These are phyloP conservation scores for Trichosporon faecale DNA, from an alignment of 1,284 basidiomycete species.

Conservation along the genomic window DNA sequence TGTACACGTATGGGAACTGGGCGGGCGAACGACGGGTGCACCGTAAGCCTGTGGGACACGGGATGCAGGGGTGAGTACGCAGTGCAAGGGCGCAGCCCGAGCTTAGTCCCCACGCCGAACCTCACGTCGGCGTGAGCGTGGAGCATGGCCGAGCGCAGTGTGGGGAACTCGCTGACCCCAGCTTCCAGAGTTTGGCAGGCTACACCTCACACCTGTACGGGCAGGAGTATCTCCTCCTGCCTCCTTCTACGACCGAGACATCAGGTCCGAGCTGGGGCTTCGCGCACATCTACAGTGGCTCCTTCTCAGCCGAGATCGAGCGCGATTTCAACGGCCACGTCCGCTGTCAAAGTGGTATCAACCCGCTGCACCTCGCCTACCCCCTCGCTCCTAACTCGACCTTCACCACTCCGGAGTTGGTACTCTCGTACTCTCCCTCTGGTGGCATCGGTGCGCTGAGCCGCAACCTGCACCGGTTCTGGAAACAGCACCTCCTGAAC, in stretches of 20 bases:
- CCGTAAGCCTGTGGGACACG: slow-evolving; percentile 27
- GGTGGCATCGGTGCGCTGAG: slow-evolving; percentile 34
- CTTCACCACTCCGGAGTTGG: slow-evolving; percentile 37
- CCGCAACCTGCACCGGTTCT: slow-evolving; percentile 32
- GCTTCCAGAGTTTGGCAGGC: slow-evolving; percentile 32
- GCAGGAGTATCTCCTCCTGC: slow-evolving; percentile 35
- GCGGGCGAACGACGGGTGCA: slow-evolving; percentile 27
- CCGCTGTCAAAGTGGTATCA: slow-evolving; percentile 32
- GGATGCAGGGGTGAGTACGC: slow-evolving; percentile 34
- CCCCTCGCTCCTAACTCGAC: slow-evolving; percentile 25
- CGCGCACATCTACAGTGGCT: slow-evolving; percentile 36
- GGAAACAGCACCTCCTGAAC: slow-evolving; percentile 31
- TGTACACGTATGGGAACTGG: slow-evolving; percentile 35
- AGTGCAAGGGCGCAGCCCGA: background rate
- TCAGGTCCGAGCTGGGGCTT: slow-evolving; percentile 31
- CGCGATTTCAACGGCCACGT: slow-evolving; percentile 19
- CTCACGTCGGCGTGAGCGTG: no score
- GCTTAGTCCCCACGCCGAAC: no score
- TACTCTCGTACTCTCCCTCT: slow-evolving; percentile 27
- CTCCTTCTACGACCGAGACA: slow-evolving; percentile 28
- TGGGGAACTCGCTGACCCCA: no score
- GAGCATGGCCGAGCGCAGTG: no score
- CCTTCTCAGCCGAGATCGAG: slow-evolving; percentile 31
- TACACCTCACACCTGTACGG: slow-evolving; percentile 40
- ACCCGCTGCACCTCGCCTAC: slow-evolving; percentile 38